Evolutionary conservation across 1,284 basidiomycete species (phyloP), one percentile per base, ranked within the genome.

Genomic region (Microbotryum intermedium): DNA sequence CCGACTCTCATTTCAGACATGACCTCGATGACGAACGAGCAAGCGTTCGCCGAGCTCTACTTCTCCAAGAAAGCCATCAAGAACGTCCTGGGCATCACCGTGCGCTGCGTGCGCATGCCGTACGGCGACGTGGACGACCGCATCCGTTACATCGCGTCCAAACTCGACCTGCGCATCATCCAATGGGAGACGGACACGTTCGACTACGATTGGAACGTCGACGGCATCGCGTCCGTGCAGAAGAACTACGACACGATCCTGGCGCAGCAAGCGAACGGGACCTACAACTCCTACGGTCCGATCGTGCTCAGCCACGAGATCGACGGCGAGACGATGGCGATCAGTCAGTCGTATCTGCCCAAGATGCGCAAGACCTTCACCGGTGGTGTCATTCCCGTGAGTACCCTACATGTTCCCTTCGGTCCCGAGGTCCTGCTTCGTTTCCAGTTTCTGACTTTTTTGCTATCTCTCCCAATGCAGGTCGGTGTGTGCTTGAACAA

Each of bases 41-140:
- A 78, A 62, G 79, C 76, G 18, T 82, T 82, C 66, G 79, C 80
- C 50, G 80, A 81, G 71, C 74, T 81, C 39, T 81, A 79, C 71
- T 81, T 79, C 73, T 77, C 78, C 28, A 74, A 74, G 57, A 73
- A 78, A 65, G 72, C 72, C 49, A 79, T 80, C 76, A 78, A 80
- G 70, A 72, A 74, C 30, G 67, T 80, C 54, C 69, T 77, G 6
- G 79, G 79, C 48, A 75, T 81, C 21, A 80, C 79, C 0, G 62
- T 63, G 0, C 53, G 58, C 18, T 62, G 60, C 56, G 64, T 71
- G 72, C 68, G 76, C 51, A 76, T 77, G 39, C 77, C 79, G 5
- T 79, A 57, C 53, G 54, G 77, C 21, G 77, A 77, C 58, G 73
- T 79, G 30, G 80, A 82, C 69, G 78, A 81, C 70, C 76, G 80